Evolutionary conservation across 192 early-diverging fungal genomes (phyloP).

Genomic region (Podila horticola): DNA sequence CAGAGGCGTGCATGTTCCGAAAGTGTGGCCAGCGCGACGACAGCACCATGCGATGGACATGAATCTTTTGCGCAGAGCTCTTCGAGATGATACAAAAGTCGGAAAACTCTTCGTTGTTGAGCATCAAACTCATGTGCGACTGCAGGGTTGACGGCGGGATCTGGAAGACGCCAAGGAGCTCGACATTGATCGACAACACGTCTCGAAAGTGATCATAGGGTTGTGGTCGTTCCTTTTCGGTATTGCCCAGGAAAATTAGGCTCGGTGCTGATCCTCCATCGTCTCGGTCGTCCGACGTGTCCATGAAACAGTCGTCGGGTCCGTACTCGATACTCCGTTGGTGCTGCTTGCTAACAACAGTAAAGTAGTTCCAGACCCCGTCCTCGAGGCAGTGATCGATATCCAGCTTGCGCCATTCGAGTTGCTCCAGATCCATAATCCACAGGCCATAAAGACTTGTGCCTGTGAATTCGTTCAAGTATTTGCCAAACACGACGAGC

Average conservation of each 20-base stretch:
- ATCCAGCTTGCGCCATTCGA: constrained; percentile 66
- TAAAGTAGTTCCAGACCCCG: constrained; percentile 70
- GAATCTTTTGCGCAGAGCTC: constrained; percentile 53
- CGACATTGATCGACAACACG: constrained; percentile 62
- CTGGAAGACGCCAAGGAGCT: constrained; percentile 63
- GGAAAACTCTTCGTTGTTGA: constrained; percentile 62
- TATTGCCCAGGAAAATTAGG: constrained; percentile 64
- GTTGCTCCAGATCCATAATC: constrained; percentile 66
- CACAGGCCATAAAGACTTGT: constrained; percentile 60
- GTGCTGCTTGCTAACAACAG: constrained; percentile 48
- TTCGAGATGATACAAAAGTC: constrained; percentile 64
- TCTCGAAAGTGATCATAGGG: constrained; percentile 68
- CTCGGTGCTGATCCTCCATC: constrained; percentile 39
- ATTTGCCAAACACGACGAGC: constrained; percentile 63
- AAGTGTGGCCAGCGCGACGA: constrained; percentile 72
- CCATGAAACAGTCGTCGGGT: not conserved
- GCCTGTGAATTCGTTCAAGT: constrained; percentile 41
- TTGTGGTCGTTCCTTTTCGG: constrained; percentile 60
- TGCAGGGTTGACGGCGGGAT: constrained; percentile 54
- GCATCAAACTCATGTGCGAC: constrained; percentile 57
- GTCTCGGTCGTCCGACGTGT: constrained; percentile 21
- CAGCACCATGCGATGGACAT: constrained; percentile 65
- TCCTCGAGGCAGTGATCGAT: constrained; percentile 58
- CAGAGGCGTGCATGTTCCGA: constrained; percentile 57
- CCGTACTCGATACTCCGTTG: constrained; percentile 1